Base-by-base conservation (phyloP, 2,329 filamentous ascomycete genomes). In the Phialophora verrucosa region DNA sequence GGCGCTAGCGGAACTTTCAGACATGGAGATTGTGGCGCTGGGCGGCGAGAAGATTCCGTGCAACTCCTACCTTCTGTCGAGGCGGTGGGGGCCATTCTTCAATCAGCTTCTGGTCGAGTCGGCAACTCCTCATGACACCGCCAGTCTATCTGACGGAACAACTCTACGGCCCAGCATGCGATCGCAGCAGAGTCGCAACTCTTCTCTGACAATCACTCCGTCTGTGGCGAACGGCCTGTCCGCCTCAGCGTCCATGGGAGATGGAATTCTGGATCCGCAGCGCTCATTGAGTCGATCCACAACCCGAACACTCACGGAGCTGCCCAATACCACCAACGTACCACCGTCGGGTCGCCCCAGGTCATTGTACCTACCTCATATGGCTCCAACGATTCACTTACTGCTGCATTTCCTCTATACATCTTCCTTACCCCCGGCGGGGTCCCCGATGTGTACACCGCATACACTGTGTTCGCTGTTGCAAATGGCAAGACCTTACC, bases 21-120 rank as follows among this genome's bases (percentile, higher is more conserved):
- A 99, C 73, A 99, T 99, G 95, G 95, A 98, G 74, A 91, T 99
- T 65, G 83, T 98, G 31, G 95, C 94, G 60, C 89, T 97, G 50
- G 91, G 91, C 23, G 94, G 94, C 25, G 94, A 97, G 76, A 88
- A 93, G 20, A 92, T 98, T 71, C 92, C 95, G 0, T 91, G 97
- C 71, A 99, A 96, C 78, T 98, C 95, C 6, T 88, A 93, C 64
- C 87, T 99, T 17, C 85, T 98, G 17, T 90, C 91, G 10, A 87
- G 92, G 31, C 85, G 95, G 75, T 99, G 95, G 95, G 95, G 95
- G 0, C 92, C 93, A 0, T 97, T 96, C 76, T 98, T 99, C 79
- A 92, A 97, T 63, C 92, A 96, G 75, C 84, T 99, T 1, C 83
- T 98, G 10, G 88, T 91, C 31, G 93, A 97, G 77, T 92, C 91